Evolutionary conservation across 2,329 filamentous ascomycete genomes (phyloP), one percentile per base, ranked within the genome.

Genomic region (Byssochlamys sp.): DNA sequence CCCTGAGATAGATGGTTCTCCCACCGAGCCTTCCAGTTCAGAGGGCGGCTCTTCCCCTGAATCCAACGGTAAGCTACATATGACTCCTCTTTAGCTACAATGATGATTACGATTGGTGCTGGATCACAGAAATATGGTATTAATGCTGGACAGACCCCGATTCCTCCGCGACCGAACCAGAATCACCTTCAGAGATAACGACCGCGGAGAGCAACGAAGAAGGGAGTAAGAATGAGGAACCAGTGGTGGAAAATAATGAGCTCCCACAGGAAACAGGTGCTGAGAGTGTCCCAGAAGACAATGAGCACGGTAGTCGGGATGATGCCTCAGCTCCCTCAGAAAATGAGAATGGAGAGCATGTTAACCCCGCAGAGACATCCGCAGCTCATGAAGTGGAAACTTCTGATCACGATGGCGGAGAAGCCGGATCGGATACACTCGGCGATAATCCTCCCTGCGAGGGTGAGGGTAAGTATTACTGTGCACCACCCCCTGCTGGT

Each of bases 41-140:
- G 67, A 71, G 50, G 57, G 60, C 31, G 57, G 64, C 53, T 58
- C 69, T 29, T 35, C 64, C 26, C 53, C 67, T 54, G 68, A 71
- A 52, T 52, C 65, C 59, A 62, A 62, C 64, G 66, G 71, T 73
- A 66, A 62, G 69, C 66, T 11, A 1, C 31, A 54, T 26, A 29
- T 26, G n/a, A 25, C 7, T 27, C 2, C 49, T 3, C 5, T 51
- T 26, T 51, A 11, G 6, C 25, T 25, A 51, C 27, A 26, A 24
- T 45, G 9, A 19, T 45, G n/a, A 45, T 19, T 45, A 14, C 39
- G 19, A 19, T 19, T 24, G 19, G 19, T 24, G 6, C n/a, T 19
- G 3, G 5, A 4, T n/a, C 39, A 45, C 19, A 14, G n/a, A 6
- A 45, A 24, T n/a, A 45, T 45, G 5, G n/a, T 45, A 45, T 19